Evolutionary conservation across 768 basidiomycete genomes (phyloP).

Genomic region (Tulasnella sp.): DNA sequence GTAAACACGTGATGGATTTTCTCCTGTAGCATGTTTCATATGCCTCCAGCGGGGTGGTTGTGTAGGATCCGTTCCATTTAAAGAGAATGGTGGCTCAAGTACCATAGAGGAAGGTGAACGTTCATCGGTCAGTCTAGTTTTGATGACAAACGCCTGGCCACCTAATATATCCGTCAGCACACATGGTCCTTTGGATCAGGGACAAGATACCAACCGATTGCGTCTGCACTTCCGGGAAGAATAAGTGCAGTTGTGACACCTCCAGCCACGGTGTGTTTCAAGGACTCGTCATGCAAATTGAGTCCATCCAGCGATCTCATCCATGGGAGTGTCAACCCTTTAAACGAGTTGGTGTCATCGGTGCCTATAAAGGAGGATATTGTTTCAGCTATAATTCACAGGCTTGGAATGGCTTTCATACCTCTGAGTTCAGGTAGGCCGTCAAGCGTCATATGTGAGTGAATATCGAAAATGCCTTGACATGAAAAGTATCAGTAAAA

Average conservation of each 20-base stretch:
- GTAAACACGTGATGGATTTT: conserved; percentile 37
- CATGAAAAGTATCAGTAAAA: neutral
- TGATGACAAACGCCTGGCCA: conserved; percentile 68
- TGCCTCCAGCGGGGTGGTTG: conserved; percentile 54
- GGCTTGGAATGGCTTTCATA: neutral
- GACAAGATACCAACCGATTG: conserved; percentile 41
- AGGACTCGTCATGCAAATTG: conserved; percentile 71
- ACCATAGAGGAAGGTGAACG: conserved; percentile 55
- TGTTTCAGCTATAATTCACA: conserved; percentile 23
- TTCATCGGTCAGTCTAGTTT: conserved; percentile 55
- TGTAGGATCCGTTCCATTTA: conserved; percentile 32
- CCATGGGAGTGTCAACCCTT: conserved; percentile 60
- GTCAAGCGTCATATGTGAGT: conserved; percentile 67
- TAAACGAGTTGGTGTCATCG: conserved; percentile 46
- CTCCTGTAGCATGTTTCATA: conserved; percentile 48
- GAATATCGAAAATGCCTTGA: conserved; percentile 40
- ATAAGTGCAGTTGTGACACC: conserved; percentile 79
- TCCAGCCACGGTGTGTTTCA: conserved; percentile 62
- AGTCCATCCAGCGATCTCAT: conserved; percentile 72
- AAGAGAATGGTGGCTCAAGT: conserved; percentile 56
- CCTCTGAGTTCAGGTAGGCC: conserved; percentile 41
- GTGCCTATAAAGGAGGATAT: conserved; percentile 28
- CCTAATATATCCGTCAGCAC: conserved; percentile 31
- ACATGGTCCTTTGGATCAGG: neutral
- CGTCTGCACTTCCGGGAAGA: conserved; percentile 52